These are phyloP conservation scores for Cystobasidium pallidum DNA, from an alignment of 1,284 basidiomycete genomes.

Conservation along the genomic window DNA sequence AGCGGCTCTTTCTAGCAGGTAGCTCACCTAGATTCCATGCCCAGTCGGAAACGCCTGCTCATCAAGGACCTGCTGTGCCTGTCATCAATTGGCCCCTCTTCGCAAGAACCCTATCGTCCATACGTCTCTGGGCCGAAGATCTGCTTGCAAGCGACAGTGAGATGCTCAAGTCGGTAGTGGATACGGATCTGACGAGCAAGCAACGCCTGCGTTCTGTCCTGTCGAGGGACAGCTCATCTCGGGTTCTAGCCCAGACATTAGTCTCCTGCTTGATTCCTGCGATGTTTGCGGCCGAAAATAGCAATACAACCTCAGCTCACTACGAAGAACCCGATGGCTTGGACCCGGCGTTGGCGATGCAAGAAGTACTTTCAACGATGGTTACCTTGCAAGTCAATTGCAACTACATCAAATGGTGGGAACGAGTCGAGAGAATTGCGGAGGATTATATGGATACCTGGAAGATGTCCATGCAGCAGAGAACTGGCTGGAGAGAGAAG, in stretches of 20 bases:
- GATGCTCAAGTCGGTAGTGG: background rate
- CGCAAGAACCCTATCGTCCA: background rate
- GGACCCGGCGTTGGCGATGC: background rate
- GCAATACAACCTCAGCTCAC: background rate
- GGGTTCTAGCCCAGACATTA: background rate
- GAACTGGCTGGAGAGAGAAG: background rate
- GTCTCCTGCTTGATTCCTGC: background rate
- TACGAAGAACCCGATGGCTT: background rate
- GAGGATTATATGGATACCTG: background rate
- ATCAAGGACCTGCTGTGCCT: background rate
- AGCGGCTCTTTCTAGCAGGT: conserved; percentile 8
- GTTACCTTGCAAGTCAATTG: background rate
- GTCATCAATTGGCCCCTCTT: background rate
- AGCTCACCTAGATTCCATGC: conserved; percentile 14
- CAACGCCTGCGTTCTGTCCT: conserved; percentile 3
- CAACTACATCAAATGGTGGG: background rate
- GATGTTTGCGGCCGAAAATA: background rate
- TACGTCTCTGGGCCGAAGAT: background rate
- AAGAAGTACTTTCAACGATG: background rate
- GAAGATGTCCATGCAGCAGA: background rate
- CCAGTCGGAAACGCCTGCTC: background rate
- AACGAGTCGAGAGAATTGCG: background rate
- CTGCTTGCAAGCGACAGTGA: background rate
- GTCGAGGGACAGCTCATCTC: background rate
- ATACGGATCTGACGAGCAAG: background rate